Evolutionary conservation across 2,329 filamentous ascomycete genomes (phyloP), one percentile per base, ranked within the genome.

Genomic region (Colletotrichum sp.): DNA sequence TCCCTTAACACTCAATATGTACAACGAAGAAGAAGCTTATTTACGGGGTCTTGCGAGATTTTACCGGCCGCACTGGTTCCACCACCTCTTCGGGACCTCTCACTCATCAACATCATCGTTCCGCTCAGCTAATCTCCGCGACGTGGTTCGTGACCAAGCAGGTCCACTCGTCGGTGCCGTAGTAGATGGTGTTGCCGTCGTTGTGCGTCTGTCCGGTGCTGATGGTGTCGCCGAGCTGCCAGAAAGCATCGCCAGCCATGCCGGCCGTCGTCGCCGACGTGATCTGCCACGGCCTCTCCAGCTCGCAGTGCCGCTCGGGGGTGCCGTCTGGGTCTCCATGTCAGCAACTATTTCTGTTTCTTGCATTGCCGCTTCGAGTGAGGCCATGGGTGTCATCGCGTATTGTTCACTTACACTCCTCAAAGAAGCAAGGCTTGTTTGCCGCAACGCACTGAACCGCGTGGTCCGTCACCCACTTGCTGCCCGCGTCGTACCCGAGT

Each of bases 271-370:
- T 79, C 8, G 83, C 78, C 7, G 84, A 83, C 5, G 82, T 80
- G 48, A 80, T 68, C 72, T 86, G 78, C 78, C 85, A 90, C 78
- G 92, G 89, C 79, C 84, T 83, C 72, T 93, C 93, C 78, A 84
- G 83, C 59, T 78, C 66, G 75, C 82, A 83, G 74, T 82, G 80
- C 63, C 80, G 76, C 15, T 67, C 71, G 8, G 78, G 75, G 52
- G 78, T 75, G 28, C 81, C 81, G 36, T 82, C 81, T 82, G 27
- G 4, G 6, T 27, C 32, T 30, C 12, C 11, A 22, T 48, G n/a
- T 74, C 3, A 71, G 68, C 15, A 32, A 32, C 12, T 9, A 12
- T 32, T 32, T 32, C 30, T 32, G 30, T 32, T 32, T 32, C 30
- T 32, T 32, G 11, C 30, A 1, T 32, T 32, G 19, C 12, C 36